Evolutionary conservation across 2,329 filamentous ascomycete genomes (phyloP).

Genomic region (Teratosphaeriaceae sp.): DNA sequence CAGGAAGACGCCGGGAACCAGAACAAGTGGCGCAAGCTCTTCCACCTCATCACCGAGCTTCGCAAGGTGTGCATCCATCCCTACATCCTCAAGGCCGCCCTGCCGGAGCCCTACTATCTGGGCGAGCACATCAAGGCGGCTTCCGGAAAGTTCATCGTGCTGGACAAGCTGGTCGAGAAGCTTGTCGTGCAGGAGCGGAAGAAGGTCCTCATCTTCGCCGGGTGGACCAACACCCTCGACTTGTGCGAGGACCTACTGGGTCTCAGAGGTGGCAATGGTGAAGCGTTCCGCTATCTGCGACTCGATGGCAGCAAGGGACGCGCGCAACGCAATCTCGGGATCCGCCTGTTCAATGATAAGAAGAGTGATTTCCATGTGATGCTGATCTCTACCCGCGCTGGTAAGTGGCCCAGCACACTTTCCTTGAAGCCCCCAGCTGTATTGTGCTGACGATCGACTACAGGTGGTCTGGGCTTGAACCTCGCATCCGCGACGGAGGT

Average conservation of each 20-base stretch:
- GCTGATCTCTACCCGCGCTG: conserved; percentile 50
- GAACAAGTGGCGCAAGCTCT: conserved; percentile 37
- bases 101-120: conserved; percentile 40
- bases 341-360: conserved; percentile 47
- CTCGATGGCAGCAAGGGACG: conserved; percentile 46
- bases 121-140: conserved; percentile 44
- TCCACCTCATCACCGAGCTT: conserved; percentile 52
- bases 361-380: conserved; percentile 46
- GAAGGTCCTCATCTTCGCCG: conserved; percentile 53
- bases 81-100: conserved; percentile 43
- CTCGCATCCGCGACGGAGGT: conserved; percentile 41
- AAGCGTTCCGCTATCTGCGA: conserved; percentile 40
- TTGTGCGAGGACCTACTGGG: conserved; percentile 46
- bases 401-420: no score
- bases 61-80: conserved; percentile 52
- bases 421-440: no score
- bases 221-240: conserved; percentile 47
- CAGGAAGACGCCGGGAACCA: conserved; percentile 21
- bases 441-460: not conserved
- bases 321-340: conserved; percentile 46
- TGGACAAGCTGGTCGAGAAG: conserved; percentile 46
- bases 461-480: conserved; percentile 3
- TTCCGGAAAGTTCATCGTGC: conserved; percentile 51
- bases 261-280: conserved; percentile 35
- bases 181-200: conserved; percentile 44